A percentile compares a stretch with the other conserved stretches of the same genome.
Conservation (phyloP, 2,329 filamentous ascomycete genomes). For the Penicillium sp. region DNA sequence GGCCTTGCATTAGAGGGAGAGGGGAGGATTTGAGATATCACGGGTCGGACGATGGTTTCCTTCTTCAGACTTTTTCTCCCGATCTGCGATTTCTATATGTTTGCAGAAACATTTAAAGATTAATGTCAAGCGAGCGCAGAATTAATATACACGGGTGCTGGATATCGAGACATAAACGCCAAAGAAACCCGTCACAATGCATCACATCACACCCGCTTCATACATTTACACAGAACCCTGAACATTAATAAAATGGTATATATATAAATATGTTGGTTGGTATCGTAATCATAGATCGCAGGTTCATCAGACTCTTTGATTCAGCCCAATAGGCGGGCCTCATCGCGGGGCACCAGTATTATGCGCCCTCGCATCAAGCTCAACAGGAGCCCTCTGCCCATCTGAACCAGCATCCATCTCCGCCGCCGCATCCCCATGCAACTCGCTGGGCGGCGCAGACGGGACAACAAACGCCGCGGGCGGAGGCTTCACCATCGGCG, state of each 20-base stretch:
- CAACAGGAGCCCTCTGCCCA: constrained; percentile 1
- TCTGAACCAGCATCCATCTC: constrained; percentile 10
- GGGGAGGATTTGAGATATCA: no score
- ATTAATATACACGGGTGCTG: not conserved
- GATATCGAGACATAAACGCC: not conserved
- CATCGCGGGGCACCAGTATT: not conserved
- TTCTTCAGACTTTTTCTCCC: no score
- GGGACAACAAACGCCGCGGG: not conserved
- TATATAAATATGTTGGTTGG: not conserved
- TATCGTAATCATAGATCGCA: not conserved
- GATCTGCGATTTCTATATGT: no score
- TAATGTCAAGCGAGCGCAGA: no score
- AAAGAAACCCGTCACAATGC: not conserved
- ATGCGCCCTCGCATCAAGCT: not conserved
- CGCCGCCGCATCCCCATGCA: constrained; percentile 1
- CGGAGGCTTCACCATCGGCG: not conserved
- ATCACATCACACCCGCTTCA: not conserved
- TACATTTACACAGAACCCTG: not conserved
- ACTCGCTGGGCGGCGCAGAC: not conserved
- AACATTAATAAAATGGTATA: not conserved
- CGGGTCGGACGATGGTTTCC: no score
- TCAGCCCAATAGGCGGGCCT: not conserved
- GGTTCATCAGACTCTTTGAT: not conserved
- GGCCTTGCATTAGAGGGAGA: no score
- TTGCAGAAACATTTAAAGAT: no score